Evolutionary conservation across 495 filamentous ascomycete genomes (phyloP), one percentile per base, ranked within the genome.

Genomic region (Endocarpon pusillum): DNA sequence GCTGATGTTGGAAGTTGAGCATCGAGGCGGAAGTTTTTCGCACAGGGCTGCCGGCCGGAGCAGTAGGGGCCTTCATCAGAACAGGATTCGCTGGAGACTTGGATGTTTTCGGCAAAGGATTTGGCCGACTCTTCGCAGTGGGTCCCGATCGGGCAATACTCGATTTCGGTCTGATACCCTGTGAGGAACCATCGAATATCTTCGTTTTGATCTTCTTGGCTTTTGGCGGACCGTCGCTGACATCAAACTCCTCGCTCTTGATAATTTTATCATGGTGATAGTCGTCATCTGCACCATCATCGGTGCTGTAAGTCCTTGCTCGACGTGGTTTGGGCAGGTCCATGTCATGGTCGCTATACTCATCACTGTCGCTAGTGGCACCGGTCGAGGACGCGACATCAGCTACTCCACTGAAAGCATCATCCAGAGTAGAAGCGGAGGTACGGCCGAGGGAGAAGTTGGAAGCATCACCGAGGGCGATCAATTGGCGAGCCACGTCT

Each of bases 401-500:
- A 24, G 87, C 85, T 43, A 72, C 74, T 10, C 83, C 82, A 50
- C 84, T 92, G 42, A 91, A 72, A 5, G 79, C 81, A 55, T 96
- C 91, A 48, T 94, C 89, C 22, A 86, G 57, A 14, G 89, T 92
- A 4, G 89, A 93, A n/a, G 81, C 79, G 4, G 85, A 94, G 3
- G 83, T 84, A 47, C 86, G 80, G 28, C 80, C 82, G 43, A 85
- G 76, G 10, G 84, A 87, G 42, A 85, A 75, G 45, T 87, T 85
- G 20, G 84, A 83, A 42, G 81, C 74, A 47, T 91, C 82, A n/a
- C 87, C 84, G 34, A 97, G 65, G 39, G 83, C 77, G 71, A 97
- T 94, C 42, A 97, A 65, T 52, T 94, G 86, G 49, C 93, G 72
- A 32, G 89, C 89, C 44, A 94, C 89, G 56, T 97, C 91, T 51